These are phyloP conservation scores for Calonectria multiphialidica DNA, from an alignment of 2,329 filamentous ascomycete genomes.

Conservation along the genomic window DNA sequence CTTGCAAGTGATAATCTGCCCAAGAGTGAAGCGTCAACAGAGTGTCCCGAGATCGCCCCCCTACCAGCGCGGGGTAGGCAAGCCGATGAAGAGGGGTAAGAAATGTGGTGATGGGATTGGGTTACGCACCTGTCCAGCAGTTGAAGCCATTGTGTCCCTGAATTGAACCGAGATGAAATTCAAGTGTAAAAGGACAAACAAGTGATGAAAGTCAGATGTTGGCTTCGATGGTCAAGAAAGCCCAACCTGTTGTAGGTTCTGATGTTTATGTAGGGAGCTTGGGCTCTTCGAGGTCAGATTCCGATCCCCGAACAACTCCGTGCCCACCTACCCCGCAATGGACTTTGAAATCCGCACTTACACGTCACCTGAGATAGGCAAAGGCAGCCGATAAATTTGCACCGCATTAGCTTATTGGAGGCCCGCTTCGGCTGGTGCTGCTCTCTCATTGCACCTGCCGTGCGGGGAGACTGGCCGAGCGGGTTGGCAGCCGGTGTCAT, in stretches of 20 bases:
- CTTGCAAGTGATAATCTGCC: constrained; percentile 93
- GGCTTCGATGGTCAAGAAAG: constrained; percentile 29
- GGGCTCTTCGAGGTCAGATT: constrained; percentile 38
- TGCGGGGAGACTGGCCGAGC: constrained; percentile 30
- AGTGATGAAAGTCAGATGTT: constrained; percentile 17
- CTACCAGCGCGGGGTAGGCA: constrained; percentile 36
- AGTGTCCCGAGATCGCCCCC: constrained; percentile 24
- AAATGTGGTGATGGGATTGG: not conserved
- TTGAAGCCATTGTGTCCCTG: constrained; percentile 58
- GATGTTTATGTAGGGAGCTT: constrained; percentile 41
- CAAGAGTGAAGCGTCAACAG: constrained; percentile 28
- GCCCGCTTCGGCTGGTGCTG: constrained; percentile 11
- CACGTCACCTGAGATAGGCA: constrained; percentile 39
- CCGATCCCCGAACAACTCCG: constrained; percentile 47
- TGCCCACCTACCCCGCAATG: constrained; percentile 43
- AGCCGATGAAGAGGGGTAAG: constrained; percentile 37
- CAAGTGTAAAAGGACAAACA: constrained; percentile 25
- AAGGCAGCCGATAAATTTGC: constrained; percentile 31
- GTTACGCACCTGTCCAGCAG: constrained; percentile 64
- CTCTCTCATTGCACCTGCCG: constrained; percentile 28
- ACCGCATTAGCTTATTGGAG: constrained; percentile 32
- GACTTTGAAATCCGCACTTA: constrained; percentile 40
- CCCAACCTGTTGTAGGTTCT: constrained; percentile 23
- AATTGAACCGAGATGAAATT: constrained; percentile 31
- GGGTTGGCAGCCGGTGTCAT: constrained; percentile 39